These are phyloP conservation scores for Penicillium coffeae DNA, from an alignment of 495 filamentous ascomycete species.

Conservation along the genomic window DNA sequence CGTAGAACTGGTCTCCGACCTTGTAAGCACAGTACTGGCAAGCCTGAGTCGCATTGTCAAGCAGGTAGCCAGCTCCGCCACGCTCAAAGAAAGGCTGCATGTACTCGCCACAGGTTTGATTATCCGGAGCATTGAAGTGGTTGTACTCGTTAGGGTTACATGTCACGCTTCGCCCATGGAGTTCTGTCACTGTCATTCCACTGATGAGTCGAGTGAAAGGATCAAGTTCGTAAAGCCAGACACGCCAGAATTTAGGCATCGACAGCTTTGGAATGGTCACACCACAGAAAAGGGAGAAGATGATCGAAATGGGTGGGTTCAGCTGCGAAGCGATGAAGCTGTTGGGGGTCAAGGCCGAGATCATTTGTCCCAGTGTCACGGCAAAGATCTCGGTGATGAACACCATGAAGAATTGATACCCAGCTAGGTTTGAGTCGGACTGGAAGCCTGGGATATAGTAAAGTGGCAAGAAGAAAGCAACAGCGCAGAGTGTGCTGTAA, in stretches of 20 bases:
- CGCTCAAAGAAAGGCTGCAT: slow-evolving; percentile 63
- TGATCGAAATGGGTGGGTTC: slow-evolving; percentile 76
- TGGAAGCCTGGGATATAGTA: slow-evolving; percentile 71
- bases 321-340: slow-evolving; percentile 67
- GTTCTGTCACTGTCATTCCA: slow-evolving; percentile 72
- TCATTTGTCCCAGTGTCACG: slow-evolving; percentile 66
- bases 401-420: slow-evolving; percentile 80
- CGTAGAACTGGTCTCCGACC: slow-evolving; percentile 74
- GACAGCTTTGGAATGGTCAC: slow-evolving; percentile 71
- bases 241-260: slow-evolving; percentile 74
- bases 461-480: slow-evolving; percentile 68
- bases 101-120: slow-evolving; percentile 66
- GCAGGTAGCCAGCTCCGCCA: slow-evolving; percentile 65
- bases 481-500: slow-evolving; percentile 69
- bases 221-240: slow-evolving; percentile 78
- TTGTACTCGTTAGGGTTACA: slow-evolving; percentile 58
- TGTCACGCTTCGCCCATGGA: slow-evolving; percentile 59
- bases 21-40: slow-evolving; percentile 79
- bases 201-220: slow-evolving; percentile 80
- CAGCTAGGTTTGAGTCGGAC: slow-evolving; percentile 53
- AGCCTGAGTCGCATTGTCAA: slow-evolving; percentile 50
- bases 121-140: slow-evolving; percentile 55
- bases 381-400: slow-evolving; percentile 73
- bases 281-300: slow-evolving; percentile 80
- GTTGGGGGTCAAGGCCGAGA: slow-evolving; percentile 65